Evolutionary conservation across 495 filamentous ascomycete genomes (phyloP).

Genomic region (Lophiostoma macrostomum): DNA sequence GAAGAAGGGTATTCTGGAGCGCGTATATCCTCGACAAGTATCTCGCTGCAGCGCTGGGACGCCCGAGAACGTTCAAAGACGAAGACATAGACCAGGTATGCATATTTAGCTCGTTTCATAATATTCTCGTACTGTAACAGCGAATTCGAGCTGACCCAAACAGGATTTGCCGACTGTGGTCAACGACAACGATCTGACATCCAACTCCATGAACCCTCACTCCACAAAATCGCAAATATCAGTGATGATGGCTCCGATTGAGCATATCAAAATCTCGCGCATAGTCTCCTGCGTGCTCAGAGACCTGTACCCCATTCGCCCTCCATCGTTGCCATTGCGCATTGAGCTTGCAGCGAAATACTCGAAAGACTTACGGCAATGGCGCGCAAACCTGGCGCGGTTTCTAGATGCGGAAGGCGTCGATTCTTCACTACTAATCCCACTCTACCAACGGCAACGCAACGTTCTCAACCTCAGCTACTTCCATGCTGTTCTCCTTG

Average conservation of each 20-base stretch:
- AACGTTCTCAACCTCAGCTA: constrained; percentile 27
- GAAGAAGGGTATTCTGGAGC: constrained; percentile 39
- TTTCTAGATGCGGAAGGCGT: constrained; percentile 20
- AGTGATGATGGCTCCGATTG: constrained; percentile 24
- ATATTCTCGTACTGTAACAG: background rate
- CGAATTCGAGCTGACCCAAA: background rate
- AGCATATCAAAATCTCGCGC: constrained; percentile 19
- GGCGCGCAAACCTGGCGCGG: constrained; percentile 16
- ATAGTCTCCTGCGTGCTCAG: constrained; percentile 14
- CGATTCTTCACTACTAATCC: constrained; percentile 14
- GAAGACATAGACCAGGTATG: constrained; percentile 37
- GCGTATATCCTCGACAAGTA: constrained; percentile 40
- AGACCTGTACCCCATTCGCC: constrained; percentile 23
- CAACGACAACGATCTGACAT: constrained; percentile 40
- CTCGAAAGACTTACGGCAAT: constrained; percentile 7
- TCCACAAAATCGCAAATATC: constrained; percentile 8
- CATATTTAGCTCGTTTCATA: background rate
- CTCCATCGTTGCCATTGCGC: constrained; percentile 14
- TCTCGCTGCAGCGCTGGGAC: constrained; percentile 36
- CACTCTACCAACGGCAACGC: constrained; percentile 26
- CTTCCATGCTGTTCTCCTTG: constrained; percentile 16
- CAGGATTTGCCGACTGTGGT: constrained; percentile 41
- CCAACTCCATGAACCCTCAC: constrained; percentile 2
- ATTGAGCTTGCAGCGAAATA: constrained; percentile 21
- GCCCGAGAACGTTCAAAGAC: constrained; percentile 38